Base-by-base conservation (phyloP, 768 basidiomycete genomes). In the Gloeostereum incarnatum region DNA sequence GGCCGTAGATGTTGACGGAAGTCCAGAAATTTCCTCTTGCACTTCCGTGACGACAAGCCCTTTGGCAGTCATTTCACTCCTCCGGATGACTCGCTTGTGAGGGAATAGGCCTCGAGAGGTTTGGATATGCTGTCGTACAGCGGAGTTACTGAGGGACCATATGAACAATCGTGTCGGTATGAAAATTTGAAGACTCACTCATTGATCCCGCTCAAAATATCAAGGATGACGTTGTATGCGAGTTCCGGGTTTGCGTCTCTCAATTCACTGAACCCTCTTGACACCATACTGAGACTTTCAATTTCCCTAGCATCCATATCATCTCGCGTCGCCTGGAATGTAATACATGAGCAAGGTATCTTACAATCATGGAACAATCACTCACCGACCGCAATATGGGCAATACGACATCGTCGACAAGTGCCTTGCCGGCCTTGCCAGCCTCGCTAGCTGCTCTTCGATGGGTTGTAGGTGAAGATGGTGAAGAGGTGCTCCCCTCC, bases 281-380 rank as follows among this genome's bases (percentile, higher is more conserved):
- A 75, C 17, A 99, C 71, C 78, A 89, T 87, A 59, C 82, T 85
- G 27, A 97, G 59, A 9, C 90, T 82, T 55, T 94, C 90, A 1
- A 91, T 82, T 49, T 92, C 86, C 34, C 76, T 70, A 25, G 89
- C 88, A 46, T 85, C 86, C 79, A 89, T 89, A 51, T 89, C 88
- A 44, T 88, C 85, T 17, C 67, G 68, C 35, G 78, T 86, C 21
- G 75, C 68, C 85, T 88, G 51, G 5, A 31, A 43, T 40, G 13
- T 8, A 39, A 36, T 21, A 30, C 32, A 31, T 31, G 39, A 38
- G 30, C 35, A 36, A 21, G 21, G 21, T 13, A 41, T 34, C 20
- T 11, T 11, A 41, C 51, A 31, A 49, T 30, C 29, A 19, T 20
- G 7, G 13, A 17, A 38, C 19, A 21, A 35, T 36, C 29, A 49